Conservation (phyloP, 2,329 filamentous ascomycete species). For the Aspergillus jensenii region DNA sequence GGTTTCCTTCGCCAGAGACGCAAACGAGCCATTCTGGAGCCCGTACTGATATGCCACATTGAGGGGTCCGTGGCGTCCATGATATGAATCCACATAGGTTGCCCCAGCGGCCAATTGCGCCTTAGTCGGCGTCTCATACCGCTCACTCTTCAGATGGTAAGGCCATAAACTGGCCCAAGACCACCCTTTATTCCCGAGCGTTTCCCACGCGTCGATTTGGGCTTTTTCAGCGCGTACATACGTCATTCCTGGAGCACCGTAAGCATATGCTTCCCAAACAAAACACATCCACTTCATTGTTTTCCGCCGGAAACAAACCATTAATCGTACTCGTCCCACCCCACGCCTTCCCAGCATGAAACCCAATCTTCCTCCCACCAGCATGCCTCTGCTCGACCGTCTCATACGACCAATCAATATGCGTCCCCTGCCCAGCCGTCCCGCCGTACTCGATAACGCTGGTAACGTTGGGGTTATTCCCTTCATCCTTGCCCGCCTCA, state of each 20-base stretch:
- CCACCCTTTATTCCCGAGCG: slow-evolving; percentile 30
- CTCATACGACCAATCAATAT: slow-evolving; percentile 44
- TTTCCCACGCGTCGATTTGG: slow-evolving; percentile 40
- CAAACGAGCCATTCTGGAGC: slow-evolving; percentile 22
- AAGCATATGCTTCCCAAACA: background rate
- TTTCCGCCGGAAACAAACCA: slow-evolving; percentile 21
- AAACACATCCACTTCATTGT: too few relatives aligned
- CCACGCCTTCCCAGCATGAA: slow-evolving; percentile 44
- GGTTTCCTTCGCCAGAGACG: slow-evolving; percentile 34
- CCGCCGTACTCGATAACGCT: slow-evolving; percentile 20
- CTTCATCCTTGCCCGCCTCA: slow-evolving; percentile 29
- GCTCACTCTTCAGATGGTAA: slow-evolving; percentile 30
- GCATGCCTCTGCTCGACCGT: slow-evolving; percentile 41
- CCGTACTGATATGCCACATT: slow-evolving; percentile 10
- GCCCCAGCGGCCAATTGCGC: slow-evolving; percentile 23
- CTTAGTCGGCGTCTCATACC: slow-evolving; percentile 21
- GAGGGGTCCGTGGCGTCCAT: slow-evolving; percentile 19
- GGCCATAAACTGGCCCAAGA: slow-evolving; percentile 31
- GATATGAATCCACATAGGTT: slow-evolving; percentile 22
- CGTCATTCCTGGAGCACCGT: slow-evolving; percentile 28
- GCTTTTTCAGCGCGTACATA: slow-evolving; percentile 36
- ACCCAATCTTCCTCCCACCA: slow-evolving; percentile 24
- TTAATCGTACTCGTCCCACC: slow-evolving; percentile 47
- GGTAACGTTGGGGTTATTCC: slow-evolving; percentile 31
- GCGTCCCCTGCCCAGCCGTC: slow-evolving; percentile 27